Evolutionary conservation across 1,139 yeast genomes (phyloP), one percentile per base, ranked within the genome.

Genomic region (Sugiyamaella novakii): DNA sequence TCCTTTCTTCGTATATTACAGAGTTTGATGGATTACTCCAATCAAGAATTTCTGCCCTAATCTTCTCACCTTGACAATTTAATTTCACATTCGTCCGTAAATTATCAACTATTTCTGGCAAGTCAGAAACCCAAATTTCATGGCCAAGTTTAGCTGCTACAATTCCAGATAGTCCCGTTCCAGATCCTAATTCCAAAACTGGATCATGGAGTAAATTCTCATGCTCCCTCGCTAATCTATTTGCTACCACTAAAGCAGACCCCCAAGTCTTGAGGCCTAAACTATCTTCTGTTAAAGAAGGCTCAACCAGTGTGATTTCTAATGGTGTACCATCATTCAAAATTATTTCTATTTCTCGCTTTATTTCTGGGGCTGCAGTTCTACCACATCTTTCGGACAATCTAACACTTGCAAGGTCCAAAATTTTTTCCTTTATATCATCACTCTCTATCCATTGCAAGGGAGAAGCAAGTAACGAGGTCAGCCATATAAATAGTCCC

Each of bases 241-340:
- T 77, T 1, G 94, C 77, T 17, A 92, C 69, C 1, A 87, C 75
- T 27, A 87, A 70, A 0, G 97, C 81, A 0, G 97, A 85, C 0
- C 98, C 98, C 98, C 98, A 92, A 0, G 98, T 92, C 57, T 91
- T 89, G 63, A 88, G 75, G 0, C 98, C 98, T 27, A 92, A 70
- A 55, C 85, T 86, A 65, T 92, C 98, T 43, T 81, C 80, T 0
- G 96, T 87, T 53, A 92, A 70, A 0, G 95, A 81, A 0, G 98
- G 98, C 63, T 92, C 98, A 52, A 77, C 76, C 28, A 92, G 67
- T 21, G 63, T 57, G 0, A 87, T 75, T 19, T 25, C 25, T 15
- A 51, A 24, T n/a, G 36, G 15, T 2, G 47, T 46, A 6, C 43
- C 47, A 34, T 45, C 51, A 2, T 35, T 42, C 5, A 34, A 21